Conservation (phyloP, 345 rosid genomes). For the Eutrema japonicum region DNA sequence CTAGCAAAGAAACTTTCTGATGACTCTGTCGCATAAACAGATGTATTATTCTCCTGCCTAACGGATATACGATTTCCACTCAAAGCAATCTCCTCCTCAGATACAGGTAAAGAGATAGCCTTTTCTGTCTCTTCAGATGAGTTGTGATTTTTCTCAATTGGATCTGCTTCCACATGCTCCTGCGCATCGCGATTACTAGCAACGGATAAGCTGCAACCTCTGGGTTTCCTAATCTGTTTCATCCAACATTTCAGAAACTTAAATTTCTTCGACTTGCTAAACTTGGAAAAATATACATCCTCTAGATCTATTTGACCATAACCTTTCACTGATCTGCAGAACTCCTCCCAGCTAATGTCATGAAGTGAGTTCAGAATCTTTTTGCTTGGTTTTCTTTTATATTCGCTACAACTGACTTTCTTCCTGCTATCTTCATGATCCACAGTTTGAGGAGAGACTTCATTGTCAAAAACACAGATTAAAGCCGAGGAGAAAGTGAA, state of each 20-base stretch:
- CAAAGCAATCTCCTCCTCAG: conserved; percentile 64
- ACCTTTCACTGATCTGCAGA: conserved; percentile 58
- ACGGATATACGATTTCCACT: conserved; percentile 53
- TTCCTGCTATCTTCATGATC: conserved; percentile 35
- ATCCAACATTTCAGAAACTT: conserved; percentile 94
- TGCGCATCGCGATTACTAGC: conserved; percentile 40
- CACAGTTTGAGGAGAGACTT: conserved; percentile 33
- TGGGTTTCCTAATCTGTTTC: conserved; percentile 67
- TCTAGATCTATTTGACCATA: conserved; percentile 60
- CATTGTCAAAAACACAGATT: conserved; percentile 49
- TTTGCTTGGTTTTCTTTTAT: conserved; percentile 51
- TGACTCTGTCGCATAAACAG: conserved; percentile 53
- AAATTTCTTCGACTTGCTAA: conserved; percentile 65
- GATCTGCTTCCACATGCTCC: conserved; percentile 48
- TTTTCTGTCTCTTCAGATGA: conserved; percentile 58
- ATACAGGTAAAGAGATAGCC: conserved; percentile 53
- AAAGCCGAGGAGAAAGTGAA: conserved; percentile 70
- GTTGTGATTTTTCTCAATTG: conserved; percentile 43
- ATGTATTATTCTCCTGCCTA: conserved; percentile 57
- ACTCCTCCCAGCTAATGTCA: conserved; percentile 63
- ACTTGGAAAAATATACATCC: conserved; percentile 59
- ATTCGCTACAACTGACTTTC: conserved; percentile 22
- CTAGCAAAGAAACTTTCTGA: conserved; percentile 59
- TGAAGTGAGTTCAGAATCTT: conserved; percentile 44
- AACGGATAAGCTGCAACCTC: conserved; percentile 40